Evolutionary conservation across 352 stramenopile species (phyloP).

Genomic region (Ophiocytium majus): DNA sequence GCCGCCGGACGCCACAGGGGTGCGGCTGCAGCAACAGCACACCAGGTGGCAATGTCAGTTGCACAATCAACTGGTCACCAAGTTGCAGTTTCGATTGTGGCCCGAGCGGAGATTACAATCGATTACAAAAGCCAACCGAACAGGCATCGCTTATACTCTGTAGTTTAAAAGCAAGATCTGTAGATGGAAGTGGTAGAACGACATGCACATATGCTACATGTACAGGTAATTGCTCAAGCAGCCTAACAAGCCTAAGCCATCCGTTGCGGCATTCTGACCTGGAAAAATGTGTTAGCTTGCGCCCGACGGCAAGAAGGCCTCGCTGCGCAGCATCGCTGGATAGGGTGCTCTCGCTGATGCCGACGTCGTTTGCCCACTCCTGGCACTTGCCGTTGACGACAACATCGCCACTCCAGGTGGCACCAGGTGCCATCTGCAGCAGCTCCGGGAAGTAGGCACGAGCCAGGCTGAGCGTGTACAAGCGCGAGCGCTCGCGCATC

Average conservation of each 20-base stretch:
- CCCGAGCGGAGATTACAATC: no score
- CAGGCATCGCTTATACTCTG: not conserved
- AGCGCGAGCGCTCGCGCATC: not conserved
- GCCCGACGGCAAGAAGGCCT: not conserved
- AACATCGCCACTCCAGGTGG: not conserved
- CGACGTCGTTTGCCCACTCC: not conserved
- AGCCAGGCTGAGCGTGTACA: slow-evolving; percentile 8
- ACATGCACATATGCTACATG: not conserved
- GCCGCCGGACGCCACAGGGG: not conserved
- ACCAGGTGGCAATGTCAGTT: not conserved
- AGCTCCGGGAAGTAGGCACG: slow-evolving; percentile 9
- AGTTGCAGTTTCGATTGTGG: not conserved
- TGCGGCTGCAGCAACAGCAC: not conserved
- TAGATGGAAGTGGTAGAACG: not conserved
- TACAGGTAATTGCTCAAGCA: not conserved
- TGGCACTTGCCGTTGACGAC: not conserved
- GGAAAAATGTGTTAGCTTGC: not conserved
- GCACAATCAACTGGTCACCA: not conserved
- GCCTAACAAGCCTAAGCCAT: not conserved
- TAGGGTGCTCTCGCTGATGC: not conserved
- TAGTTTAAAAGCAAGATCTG: not conserved
- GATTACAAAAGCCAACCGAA: no score
- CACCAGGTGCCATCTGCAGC: not conserved
- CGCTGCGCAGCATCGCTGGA: not conserved
- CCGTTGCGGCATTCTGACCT: not conserved